These are phyloP conservation scores for Gypsophila paniculata DNA, from an alignment of 179 eudicot genomes.

Conservation along the genomic window DNA sequence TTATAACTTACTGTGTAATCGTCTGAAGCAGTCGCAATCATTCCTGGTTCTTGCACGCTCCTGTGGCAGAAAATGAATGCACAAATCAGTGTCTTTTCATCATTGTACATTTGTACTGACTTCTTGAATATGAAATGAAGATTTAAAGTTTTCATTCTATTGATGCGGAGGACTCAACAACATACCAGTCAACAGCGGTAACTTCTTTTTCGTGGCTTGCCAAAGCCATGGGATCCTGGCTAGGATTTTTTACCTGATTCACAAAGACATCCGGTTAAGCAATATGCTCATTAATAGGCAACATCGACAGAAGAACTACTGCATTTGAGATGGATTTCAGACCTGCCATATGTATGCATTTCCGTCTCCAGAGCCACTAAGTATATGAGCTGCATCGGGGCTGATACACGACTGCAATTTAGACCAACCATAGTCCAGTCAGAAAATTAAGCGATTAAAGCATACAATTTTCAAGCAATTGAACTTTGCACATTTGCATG, in stretches of 20 bases:
- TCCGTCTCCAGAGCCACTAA: conserved; percentile 86
- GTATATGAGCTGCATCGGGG: conserved; percentile 84
- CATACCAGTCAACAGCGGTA: conserved; percentile 85
- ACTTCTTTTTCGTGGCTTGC: conserved; percentile 76
- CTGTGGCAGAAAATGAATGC: conserved; percentile 32
- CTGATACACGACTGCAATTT: conserved; percentile 71
- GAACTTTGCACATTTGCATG: neutral
- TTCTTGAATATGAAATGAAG: no score
- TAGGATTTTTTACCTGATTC: conserved; percentile 61
- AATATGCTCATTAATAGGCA: neutral
- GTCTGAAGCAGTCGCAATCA: conserved; percentile 82
- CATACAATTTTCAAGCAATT: neutral
- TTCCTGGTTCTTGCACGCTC: conserved; percentile 65
- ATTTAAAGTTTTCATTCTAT: neutral
- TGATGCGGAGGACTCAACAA: neutral
- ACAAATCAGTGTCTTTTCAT: neutral
- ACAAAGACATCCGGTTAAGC: neutral
- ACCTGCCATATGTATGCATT: conserved; percentile 98
- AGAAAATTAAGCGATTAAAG: neutral
- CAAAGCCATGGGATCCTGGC: conserved; percentile 53
- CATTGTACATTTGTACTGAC: neutral
- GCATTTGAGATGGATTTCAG: conserved; percentile 15
- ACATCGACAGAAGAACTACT: neutral
- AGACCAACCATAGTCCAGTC: neutral
- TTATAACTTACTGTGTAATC: conserved; percentile 66